phyloP scores from a whole-genome alignment of 208 protist genomes.

The Trypanosoma brucei region DNA sequence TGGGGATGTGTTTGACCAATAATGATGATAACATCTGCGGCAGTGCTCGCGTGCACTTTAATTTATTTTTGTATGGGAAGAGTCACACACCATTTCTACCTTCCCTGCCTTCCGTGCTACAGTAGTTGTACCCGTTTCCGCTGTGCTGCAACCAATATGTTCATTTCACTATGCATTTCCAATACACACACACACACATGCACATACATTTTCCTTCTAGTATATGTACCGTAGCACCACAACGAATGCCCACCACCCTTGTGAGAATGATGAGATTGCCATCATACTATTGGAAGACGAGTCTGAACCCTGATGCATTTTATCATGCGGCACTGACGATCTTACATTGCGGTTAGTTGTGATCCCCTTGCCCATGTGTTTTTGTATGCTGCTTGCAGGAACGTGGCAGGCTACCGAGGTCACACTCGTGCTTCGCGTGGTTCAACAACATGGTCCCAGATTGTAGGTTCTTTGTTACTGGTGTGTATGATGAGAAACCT shows the following conservation, averaged over 20 bases:
- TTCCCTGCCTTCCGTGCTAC: too few relatives aligned
- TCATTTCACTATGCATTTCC: too few relatives aligned
- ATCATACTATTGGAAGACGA: constrained; percentile 26
- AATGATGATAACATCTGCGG: too few relatives aligned
- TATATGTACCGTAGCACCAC: too few relatives aligned
- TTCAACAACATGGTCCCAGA: constrained; percentile 24
- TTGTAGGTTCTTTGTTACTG: background rate
- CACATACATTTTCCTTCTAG: too few relatives aligned
- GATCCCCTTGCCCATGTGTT: background rate
- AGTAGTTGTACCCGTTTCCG: too few relatives aligned
- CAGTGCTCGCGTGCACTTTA: too few relatives aligned
- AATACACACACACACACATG: too few relatives aligned
- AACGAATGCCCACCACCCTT: background rate
- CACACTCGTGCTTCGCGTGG: constrained; percentile 3
- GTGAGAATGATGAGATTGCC: constrained; percentile 14
- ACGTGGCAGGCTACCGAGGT: constrained; percentile 9
- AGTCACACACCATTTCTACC: too few relatives aligned
- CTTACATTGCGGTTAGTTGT: background rate
- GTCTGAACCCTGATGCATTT: constrained; percentile 28
- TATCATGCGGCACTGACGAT: constrained; percentile 18
- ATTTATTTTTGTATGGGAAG: too few relatives aligned
- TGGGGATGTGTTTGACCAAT: too few relatives aligned
- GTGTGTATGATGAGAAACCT: constrained; percentile 20
- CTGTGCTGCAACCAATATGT: too few relatives aligned
- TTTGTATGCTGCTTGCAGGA: background rate